These are phyloP conservation scores for Cordyceps farinosa DNA, from an alignment of 2,329 filamentous ascomycete species.

Conservation along the genomic window DNA sequence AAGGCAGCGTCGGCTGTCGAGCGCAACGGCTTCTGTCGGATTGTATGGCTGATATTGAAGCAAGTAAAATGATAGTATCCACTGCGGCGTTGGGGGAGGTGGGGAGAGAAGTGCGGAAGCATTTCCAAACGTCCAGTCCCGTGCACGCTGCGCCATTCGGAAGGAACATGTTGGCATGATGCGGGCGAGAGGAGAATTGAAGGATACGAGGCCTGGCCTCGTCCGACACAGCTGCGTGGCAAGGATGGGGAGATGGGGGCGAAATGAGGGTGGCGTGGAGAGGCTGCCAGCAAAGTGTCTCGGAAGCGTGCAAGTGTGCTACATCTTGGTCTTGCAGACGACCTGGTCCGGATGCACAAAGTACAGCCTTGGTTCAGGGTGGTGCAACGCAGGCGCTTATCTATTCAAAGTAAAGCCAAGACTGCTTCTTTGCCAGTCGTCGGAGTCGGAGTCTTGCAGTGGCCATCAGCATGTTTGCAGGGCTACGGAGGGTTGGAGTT, in stretches of 20 bases:
- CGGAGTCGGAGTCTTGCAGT: slow-evolving; percentile 6
- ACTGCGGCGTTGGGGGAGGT: slow-evolving; percentile 3
- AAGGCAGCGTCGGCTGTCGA: not conserved
- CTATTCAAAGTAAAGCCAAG: not conserved
- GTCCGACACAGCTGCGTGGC: slow-evolving; percentile 6
- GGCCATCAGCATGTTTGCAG: not conserved
- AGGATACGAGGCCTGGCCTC: slow-evolving; percentile 5
- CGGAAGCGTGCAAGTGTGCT: not conserved
- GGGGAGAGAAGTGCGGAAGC: not conserved
- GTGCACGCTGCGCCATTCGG: not conserved
- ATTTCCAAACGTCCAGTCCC: not conserved
- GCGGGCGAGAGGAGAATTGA: not conserved
- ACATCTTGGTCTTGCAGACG: not conserved
- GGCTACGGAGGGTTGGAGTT: not conserved
- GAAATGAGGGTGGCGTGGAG: slow-evolving; percentile 8
- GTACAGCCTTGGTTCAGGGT: not conserved
- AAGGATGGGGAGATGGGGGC: slow-evolving; percentile 11
- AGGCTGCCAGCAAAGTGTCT: slow-evolving; percentile 10
- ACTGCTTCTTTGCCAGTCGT: not conserved
- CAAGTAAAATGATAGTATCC: slow-evolving; percentile 12
- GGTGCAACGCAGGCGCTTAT: slow-evolving; percentile 1
- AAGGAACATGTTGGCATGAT: not conserved
- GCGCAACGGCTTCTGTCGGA: slow-evolving; percentile 9
- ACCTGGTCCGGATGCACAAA: not conserved
- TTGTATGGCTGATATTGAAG: slow-evolving; percentile 7